A percentile compares a stretch with the other conserved stretches of the same genome.
phyloP scores from a whole-genome alignment of 2,329 filamentous ascomycete genomes.

The Tolypocladium cylindrosporum region DNA sequence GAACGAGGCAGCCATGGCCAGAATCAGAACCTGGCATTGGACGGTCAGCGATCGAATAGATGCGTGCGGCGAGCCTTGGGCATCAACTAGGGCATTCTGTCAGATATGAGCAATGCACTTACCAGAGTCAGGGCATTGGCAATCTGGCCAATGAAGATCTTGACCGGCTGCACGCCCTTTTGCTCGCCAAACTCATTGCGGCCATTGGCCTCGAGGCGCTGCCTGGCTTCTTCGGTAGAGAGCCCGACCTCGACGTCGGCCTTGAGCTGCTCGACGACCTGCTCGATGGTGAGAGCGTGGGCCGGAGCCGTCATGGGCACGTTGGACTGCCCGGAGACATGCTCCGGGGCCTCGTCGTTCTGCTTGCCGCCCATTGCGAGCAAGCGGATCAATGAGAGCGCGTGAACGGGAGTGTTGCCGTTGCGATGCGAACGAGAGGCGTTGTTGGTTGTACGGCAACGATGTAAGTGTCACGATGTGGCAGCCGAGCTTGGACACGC shows the following conservation, averaged over 20 bases:
- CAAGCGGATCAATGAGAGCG: not conserved
- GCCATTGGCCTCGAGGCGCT: slow-evolving; percentile 46
- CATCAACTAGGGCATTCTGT: not conserved
- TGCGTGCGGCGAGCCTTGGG: not conserved
- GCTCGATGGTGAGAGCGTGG: slow-evolving; percentile 46
- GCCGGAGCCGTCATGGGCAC: slow-evolving; percentile 49
- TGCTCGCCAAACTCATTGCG: slow-evolving; percentile 53
- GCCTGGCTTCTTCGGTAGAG: slow-evolving; percentile 39
- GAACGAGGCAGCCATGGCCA: slow-evolving; percentile 48
- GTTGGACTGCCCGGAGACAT: slow-evolving; percentile 32
- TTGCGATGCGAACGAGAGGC: not conserved
- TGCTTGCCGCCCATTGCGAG: slow-evolving; percentile 14
- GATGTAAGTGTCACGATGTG: not conserved
- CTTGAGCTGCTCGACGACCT: slow-evolving; percentile 43
- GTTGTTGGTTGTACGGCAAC: not conserved
- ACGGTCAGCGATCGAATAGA: not conserved
- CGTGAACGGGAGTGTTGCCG: not conserved
- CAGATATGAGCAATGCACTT: slow-evolving; percentile 6
- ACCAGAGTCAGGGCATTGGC: slow-evolving; percentile 63
- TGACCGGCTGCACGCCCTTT: slow-evolving; percentile 47
- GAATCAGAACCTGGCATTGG: slow-evolving; percentile 34
- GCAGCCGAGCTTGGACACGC: not conserved
- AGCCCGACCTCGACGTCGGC: slow-evolving; percentile 50
- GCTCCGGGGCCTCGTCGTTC: slow-evolving; percentile 11
- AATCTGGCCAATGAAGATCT: slow-evolving; percentile 56